phyloP scores from a whole-genome alignment of 371 early-diverging fungal genomes.

The Entomophthora muscae region DNA sequence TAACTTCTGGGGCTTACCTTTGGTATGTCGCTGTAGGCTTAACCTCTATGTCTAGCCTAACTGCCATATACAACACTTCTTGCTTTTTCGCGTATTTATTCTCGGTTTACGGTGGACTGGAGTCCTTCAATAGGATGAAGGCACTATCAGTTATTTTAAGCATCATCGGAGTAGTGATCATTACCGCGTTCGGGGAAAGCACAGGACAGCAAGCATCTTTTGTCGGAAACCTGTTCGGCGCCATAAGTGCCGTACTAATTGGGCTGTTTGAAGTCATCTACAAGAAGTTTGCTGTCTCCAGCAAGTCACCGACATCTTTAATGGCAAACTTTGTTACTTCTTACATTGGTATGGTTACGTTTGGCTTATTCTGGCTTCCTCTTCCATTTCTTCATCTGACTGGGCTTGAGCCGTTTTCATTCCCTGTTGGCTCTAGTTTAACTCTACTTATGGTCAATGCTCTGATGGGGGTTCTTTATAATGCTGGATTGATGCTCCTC shows the following conservation, averaged over 20 bases:
- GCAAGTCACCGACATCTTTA: conserved; percentile 24
- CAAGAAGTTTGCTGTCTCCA: conserved; percentile 43
- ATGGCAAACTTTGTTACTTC: conserved; percentile 56
- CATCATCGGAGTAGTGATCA: conserved; percentile 44
- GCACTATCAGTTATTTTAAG: conserved; percentile 41
- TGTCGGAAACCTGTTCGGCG: conserved; percentile 29
- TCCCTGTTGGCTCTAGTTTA: conserved; percentile 32
- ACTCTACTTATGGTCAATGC: conserved; percentile 36
- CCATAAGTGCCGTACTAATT: conserved; percentile 28
- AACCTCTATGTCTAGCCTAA: conserved; percentile 55
- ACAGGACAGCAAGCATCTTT: conserved; percentile 9
- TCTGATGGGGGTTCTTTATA: conserved; percentile 50
- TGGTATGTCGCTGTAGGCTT: conserved; percentile 62
- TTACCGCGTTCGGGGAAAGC: conserved; percentile 13
- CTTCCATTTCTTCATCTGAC: conserved; percentile 42
- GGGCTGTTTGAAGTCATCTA: conserved; percentile 60
- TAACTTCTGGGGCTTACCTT: conserved; percentile 52
- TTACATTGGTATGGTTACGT: conserved; percentile 34
- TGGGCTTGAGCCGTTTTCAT: conserved; percentile 44
- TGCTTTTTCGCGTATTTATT: conserved; percentile 69
- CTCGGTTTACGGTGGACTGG: conserved; percentile 42
- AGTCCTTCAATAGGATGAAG: conserved; percentile 32
- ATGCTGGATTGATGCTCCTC: conserved; percentile 58
- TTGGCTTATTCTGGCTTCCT: conserved; percentile 47
- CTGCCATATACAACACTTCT: conserved; percentile 64